These are phyloP conservation scores for Gossypium gossypioides DNA, from an alignment of 441 rosid species.

Conservation along the genomic window DNA sequence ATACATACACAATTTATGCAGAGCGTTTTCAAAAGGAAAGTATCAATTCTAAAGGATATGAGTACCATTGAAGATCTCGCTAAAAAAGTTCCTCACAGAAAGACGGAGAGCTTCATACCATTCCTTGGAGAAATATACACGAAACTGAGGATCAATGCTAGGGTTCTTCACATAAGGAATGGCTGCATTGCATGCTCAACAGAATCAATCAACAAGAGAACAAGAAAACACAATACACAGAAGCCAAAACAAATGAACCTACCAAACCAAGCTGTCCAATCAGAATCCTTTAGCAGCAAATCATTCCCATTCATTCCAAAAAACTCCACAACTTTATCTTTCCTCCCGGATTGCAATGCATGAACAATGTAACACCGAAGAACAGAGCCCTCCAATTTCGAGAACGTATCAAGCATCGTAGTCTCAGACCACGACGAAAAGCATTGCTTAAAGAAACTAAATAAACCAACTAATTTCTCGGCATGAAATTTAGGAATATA, in stretches of 20 bases:
- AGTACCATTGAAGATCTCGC: slow-evolving; percentile 53
- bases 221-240: neutral
- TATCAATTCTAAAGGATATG: slow-evolving; percentile 46
- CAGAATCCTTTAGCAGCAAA: slow-evolving; percentile 33
- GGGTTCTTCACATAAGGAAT: slow-evolving; percentile 56
- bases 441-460: slow-evolving; percentile 44
- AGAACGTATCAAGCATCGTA: slow-evolving; percentile 29
- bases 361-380: slow-evolving; percentile 43
- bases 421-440: slow-evolving; percentile 37
- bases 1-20: neutral
- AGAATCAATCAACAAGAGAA: slow-evolving; percentile 9
- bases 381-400: slow-evolving; percentile 43
- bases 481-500: slow-evolving; percentile 51
- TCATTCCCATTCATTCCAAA: slow-evolving; percentile 41
- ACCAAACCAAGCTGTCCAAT: slow-evolving; percentile 67
- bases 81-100: slow-evolving; percentile 56
- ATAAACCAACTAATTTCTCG: slow-evolving; percentile 36
- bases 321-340: slow-evolving; percentile 51
- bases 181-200: slow-evolving; percentile 29
- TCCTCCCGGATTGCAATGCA: slow-evolving; percentile 37
- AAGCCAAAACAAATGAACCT: slow-evolving; percentile 19
- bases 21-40: neutral
- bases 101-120: slow-evolving; percentile 56
- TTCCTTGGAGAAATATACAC: slow-evolving; percentile 53
- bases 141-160: slow-evolving; percentile 52